Conservation (phyloP, 2,329 filamentous ascomycete species). For the Purpureocillium takamizusanense region DNA sequence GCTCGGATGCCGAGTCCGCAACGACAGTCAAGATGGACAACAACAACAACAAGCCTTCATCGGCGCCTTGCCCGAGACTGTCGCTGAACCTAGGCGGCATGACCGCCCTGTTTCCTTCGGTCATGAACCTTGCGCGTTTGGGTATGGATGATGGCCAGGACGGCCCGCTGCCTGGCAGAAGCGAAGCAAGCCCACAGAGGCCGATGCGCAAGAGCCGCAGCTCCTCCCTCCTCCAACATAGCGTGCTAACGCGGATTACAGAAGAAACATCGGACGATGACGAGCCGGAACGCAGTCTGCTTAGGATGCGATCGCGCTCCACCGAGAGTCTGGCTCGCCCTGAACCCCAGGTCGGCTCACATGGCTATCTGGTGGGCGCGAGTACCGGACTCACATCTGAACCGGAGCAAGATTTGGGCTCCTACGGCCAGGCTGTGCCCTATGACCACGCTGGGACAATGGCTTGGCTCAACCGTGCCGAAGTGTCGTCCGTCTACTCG, state of each 20-base stretch:
- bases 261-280: neutral
- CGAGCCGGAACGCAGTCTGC: no score
- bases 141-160: neutral
- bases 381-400: no score
- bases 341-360: no score
- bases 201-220: neutral
- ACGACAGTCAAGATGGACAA: constrained; percentile 8
- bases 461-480: constrained; percentile 2
- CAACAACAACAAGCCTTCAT: no score
- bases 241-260: neutral
- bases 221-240: neutral
- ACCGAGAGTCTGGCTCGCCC: no score
- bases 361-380: no score
- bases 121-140: constrained; percentile 11
- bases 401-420: no score
- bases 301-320: no score
- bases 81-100: constrained; percentile 21
- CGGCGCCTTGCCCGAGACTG: constrained; percentile 16
- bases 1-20: constrained; percentile 13
- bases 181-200: neutral
- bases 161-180: no score
- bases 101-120: constrained; percentile 13
- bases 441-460: neutral
- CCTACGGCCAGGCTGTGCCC: neutral
- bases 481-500: constrained; percentile 14